Conservation (phyloP, 1,284 basidiomycete species). For the Entoloma clypeatum region DNA sequence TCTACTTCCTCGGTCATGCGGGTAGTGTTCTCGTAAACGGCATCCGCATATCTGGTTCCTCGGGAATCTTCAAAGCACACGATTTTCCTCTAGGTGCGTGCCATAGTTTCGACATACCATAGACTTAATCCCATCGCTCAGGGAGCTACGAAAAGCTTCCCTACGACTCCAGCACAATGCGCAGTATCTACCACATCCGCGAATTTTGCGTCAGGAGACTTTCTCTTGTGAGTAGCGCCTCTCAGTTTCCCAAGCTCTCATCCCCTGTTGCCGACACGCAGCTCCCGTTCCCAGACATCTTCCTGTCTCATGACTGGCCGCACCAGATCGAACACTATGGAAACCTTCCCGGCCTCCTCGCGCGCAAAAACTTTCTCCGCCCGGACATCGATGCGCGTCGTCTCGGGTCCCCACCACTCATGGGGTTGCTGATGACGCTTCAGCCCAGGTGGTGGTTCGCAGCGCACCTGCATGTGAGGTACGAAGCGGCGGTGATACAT, state of each 20-base stretch:
- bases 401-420: conserved; percentile 88
- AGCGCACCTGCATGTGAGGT: conserved; percentile 90
- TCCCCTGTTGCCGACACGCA: conserved; percentile 24
- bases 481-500: conserved; percentile 69
- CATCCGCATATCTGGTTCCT: conserved; percentile 83
- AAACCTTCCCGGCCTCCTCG: conserved; percentile 62
- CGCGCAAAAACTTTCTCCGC: conserved; percentile 80
- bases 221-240: conserved; percentile 57
- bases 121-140: conserved; percentile 24
- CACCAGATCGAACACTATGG: conserved; percentile 82
- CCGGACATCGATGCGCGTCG: conserved; percentile 69
- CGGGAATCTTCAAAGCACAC: conserved; percentile 87
- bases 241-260: neutral
- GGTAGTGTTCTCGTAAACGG: conserved; percentile 89
- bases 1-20: conserved; percentile 93
- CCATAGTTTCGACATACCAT: conserved; percentile 8
- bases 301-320: conserved; percentile 98
- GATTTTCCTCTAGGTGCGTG: conserved; percentile 74
- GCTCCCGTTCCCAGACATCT: conserved; percentile 66
- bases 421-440: conserved; percentile 71
- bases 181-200: conserved; percentile 91
- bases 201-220: conserved; percentile 82
- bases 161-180: conserved; percentile 63
- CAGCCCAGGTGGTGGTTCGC: conserved; percentile 94
- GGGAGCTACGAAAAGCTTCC: conserved; percentile 74